Conservation (phyloP, 2,329 filamentous ascomycete genomes). For the Colletotrichum zoysiae region DNA sequence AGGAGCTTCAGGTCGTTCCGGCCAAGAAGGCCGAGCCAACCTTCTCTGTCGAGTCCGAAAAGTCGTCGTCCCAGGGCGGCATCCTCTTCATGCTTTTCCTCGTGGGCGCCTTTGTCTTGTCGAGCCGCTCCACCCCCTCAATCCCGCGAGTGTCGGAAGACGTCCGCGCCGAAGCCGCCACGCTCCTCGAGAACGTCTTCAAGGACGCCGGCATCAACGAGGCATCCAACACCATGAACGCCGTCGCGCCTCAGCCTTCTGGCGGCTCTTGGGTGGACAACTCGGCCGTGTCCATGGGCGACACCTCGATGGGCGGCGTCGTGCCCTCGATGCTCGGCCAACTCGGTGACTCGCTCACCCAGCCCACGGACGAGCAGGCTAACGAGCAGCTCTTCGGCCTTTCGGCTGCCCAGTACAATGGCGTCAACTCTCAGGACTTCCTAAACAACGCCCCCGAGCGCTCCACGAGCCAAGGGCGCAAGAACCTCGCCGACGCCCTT, state of each 20-base stretch:
- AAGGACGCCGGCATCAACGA: constrained; percentile 78
- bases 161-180: constrained; percentile 81
- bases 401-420: constrained; percentile 89
- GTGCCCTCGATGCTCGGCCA: constrained; percentile 73
- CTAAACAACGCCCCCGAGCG: constrained; percentile 68
- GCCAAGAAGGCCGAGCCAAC: constrained; percentile 66
- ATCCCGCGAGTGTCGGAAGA: constrained; percentile 85
- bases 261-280: constrained; percentile 61
- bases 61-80: constrained; percentile 80
- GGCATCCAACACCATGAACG: constrained; percentile 58
- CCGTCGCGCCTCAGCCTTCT: constrained; percentile 65
- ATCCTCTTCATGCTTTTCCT: constrained; percentile 96
- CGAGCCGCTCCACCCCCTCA: constrained; percentile 79
- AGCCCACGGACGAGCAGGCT: constrained; percentile 85
- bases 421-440: constrained; percentile 82
- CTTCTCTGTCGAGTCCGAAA: constrained; percentile 66
- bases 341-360: constrained; percentile 76
- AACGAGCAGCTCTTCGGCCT: constrained; percentile 90
- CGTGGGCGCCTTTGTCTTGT: constrained; percentile 95
- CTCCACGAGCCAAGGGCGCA: constrained; percentile 72
- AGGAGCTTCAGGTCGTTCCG: constrained; percentile 66
- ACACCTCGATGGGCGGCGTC: constrained; percentile 61
- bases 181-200: constrained; percentile 83
- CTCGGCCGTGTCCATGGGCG: constrained; percentile 55
- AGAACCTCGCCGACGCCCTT: constrained; percentile 84